Conservation (phyloP, 768 basidiomycete species). For the Xerocomellus chrysenteron region DNA sequence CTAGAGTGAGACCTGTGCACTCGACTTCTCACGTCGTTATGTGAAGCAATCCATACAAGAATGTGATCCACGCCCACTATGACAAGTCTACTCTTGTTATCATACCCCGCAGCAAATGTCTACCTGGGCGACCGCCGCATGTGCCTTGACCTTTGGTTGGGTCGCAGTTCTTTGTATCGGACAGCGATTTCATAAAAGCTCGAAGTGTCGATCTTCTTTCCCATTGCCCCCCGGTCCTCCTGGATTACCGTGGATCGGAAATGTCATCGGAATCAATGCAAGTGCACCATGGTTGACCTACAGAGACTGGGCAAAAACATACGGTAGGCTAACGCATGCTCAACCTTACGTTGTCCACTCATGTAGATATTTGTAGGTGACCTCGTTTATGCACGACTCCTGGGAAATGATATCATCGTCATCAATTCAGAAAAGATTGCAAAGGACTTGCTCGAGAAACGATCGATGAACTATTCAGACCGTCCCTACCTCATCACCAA, state of each 20-base stretch:
- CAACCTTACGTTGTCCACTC: neutral
- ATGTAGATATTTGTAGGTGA: conserved; percentile 27
- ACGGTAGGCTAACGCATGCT: neutral
- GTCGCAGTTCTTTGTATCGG: neutral
- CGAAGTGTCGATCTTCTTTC: neutral
- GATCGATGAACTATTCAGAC: conserved; percentile 46
- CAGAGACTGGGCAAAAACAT: conserved; percentile 32
- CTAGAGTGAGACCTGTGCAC: neutral
- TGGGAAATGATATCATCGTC: conserved; percentile 44
- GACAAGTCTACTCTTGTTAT: neutral
- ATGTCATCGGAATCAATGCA: conserved; percentile 33
- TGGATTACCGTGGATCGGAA: conserved; percentile 35
- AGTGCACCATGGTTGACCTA: conserved; percentile 35
- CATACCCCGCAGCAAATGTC: neutral
- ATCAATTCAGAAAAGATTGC: conserved; percentile 44
- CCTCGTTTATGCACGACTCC: conserved; percentile 47
- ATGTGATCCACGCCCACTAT: neutral
- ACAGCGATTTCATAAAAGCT: neutral
- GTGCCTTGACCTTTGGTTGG: neutral
- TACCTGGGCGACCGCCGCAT: neutral
- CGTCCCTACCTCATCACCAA: conserved; percentile 34
- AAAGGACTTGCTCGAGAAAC: conserved; percentile 44
- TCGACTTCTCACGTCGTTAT: neutral
- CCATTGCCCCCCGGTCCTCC: conserved; percentile 35
- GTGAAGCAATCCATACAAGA: neutral